A percentile compares a stretch with the other conserved stretches of the same genome.
Conservation (phyloP, 805 yeast genomes). For the Hagleromyces aurorensis region DNA sequence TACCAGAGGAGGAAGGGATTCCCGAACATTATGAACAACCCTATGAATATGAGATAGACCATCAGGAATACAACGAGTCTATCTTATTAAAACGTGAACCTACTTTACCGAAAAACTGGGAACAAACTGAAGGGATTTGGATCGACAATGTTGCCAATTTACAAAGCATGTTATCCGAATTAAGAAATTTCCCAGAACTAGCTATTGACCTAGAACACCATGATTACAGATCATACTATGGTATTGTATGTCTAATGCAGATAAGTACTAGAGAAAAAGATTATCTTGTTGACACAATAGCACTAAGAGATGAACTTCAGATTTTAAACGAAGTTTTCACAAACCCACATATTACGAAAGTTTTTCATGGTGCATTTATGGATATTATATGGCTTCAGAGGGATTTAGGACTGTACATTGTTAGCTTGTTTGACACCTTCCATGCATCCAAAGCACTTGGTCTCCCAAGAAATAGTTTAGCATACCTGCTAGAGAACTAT, state of each 20-base stretch:
- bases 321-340: slow-evolving; percentile 68
- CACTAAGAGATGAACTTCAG: slow-evolving; percentile 63
- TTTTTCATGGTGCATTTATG: slow-evolving; percentile 94
- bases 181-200: slow-evolving; percentile 48
- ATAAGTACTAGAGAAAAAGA: slow-evolving; percentile 75
- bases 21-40: slow-evolving; percentile 73
- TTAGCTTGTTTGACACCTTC: slow-evolving; percentile 84
- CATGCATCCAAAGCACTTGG: slow-evolving; percentile 80
- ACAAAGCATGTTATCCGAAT: slow-evolving; percentile 43
- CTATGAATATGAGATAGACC: slow-evolving; percentile 63
- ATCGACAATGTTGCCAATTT: slow-evolving; percentile 54
- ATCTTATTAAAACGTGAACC: slow-evolving; percentile 43
- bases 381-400: slow-evolving; percentile 96
- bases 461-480: slow-evolving; percentile 74
- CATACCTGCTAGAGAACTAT: slow-evolving; percentile 69
- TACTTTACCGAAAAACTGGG: slow-evolving; percentile 56
- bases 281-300: slow-evolving; percentile 79
- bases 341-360: slow-evolving; percentile 73
- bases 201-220: slow-evolving; percentile 97
- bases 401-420: slow-evolving; percentile 86
- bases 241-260: slow-evolving; percentile 90
- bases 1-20: slow-evolving; percentile 32
- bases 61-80: slow-evolving; percentile 57
- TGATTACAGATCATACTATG: slow-evolving; percentile 82
- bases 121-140: slow-evolving; percentile 55